Base-by-base conservation (phyloP, 768 basidiomycete species). In the Ephemerocybe angulata region DNA sequence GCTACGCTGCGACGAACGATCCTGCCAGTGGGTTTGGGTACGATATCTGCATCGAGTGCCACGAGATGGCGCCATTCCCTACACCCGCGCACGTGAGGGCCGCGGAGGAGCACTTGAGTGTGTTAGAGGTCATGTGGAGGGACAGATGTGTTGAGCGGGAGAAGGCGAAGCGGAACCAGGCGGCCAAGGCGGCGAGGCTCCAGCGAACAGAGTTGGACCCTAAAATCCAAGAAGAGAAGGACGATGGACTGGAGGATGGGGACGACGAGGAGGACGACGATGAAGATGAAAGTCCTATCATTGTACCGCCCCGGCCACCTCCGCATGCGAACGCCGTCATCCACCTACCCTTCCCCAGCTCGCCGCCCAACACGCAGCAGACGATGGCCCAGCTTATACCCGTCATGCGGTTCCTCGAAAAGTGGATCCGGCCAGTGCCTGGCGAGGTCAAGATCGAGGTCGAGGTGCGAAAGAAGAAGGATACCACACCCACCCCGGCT, bases 31-130 rank as follows among this genome's bases (percentile, higher is more conserved):
- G 84, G 30, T 73, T 78, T 56, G 90, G 88, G 15, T 93, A 85
- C 64, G 87, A 93, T 63, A 82, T 96, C 40, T 94, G 91, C 67
- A 81, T 96, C 57, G 92, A 96, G 70, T 91, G 90, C 64, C 87
- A 90, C 63, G 90, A 94, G 59, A 73, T 82, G 30, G 89, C 90
- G 2, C 84, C 85, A 13, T 87, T 89, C 67, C 88, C 92, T 0
- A 76, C 77, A n/a, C 54, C 76, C 0, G 75, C 80, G 31, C 86
- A 89, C 62, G 68, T 92, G 33, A 77, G 83, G 49, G 84, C 83
- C 3, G 88, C 86, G 7, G 88, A 93, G 66, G 89, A 91, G 56
- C 88, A 91, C 61, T 63, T 93, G 10, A 70, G 68, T 28, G 76
- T 75, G 68, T 68, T 93, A 64, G 90, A 92, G 58, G 72, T 72